Evolutionary conservation across 192 early-diverging fungal species (phyloP), one percentile per base, ranked within the genome.

Genomic region (Mortierella alpina): DNA sequence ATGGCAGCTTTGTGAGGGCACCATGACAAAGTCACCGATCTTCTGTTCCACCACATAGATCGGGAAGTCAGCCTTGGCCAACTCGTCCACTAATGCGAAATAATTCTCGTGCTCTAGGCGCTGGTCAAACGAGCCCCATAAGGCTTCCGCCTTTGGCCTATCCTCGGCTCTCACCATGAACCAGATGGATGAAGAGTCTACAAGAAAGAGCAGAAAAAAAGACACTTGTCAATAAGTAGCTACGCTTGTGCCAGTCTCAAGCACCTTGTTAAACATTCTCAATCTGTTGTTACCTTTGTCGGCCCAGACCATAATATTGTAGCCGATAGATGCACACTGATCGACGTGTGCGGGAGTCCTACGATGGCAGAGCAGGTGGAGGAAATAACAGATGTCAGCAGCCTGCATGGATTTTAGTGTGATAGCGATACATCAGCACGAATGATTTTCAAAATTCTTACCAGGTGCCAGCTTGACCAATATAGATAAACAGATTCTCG

Each of bases 281-380:
- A n/a, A n/a, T n/a, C n/a, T n/a, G 14, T 23, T 13, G 15, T 2
- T 68, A 80, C 77, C 77, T 12, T 68, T 51, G 18, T 68, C 70
- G n/a, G 77, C 77, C 77, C 77, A 80, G 11, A 70, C 51, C 77
- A 80, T 80, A 41, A 80, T 58, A 22, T 80, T 80, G 44, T 80
- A 70, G 0, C 77, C 77, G 14, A 80, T 80, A 45, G 77, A 69
- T 44, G 70, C 77, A 13, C 77, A 80, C 13, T 80, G 77, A 53
- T 80, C 77, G 14, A 80, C 46, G 50, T 80, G 77, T 5, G 70
- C 63, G 0, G 77, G 77, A 20, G 77, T 80, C 77, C 72, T 74
- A n/a, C n/a, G n/a, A 64, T 41, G 20, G n/a, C n/a, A n/a, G n/a
- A n/a, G 22, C 10, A n/a, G 0, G 64, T 31, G 39, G 54, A 9